Base-by-base conservation (phyloP, 1,139 yeast species). In the Blastobotrys petasosporus region DNA sequence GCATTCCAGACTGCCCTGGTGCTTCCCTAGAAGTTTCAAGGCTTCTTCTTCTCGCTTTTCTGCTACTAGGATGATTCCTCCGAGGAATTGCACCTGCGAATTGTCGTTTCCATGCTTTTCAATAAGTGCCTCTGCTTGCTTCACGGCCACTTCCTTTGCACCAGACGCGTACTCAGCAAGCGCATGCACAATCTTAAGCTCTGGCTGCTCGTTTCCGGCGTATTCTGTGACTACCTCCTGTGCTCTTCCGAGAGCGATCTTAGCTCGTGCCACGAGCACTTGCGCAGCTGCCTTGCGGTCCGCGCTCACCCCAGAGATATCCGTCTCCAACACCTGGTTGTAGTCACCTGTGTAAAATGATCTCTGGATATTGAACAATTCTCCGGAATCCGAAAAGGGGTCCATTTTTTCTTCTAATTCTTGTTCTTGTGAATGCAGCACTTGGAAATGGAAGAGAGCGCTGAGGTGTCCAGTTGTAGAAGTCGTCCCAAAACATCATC, bases 291-390 rank as follows among this genome's bases (percentile, higher is more conserved):
- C 43, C 34, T 47, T 51, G 44, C 56, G 53, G 13, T 56, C 55
- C 6, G 51, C 59, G 12, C 56, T 41, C 45, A 54, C 51, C 8
- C 49, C 45, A 20, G 59, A 50, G 20, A 60, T 54, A 41, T 63
- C 61, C 31, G 63, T 50, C 13, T 44, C 50, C 13, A 62, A 29
- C 10, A 68, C 73, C 36, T 62, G 58, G 38, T 54, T 53, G 51
- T 61, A 68, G 44, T 67, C 67, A 37, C 72, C 72, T 12, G 68
- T 58, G 52, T 69, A 68, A 54, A 65, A 69, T 23, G 69, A 68
- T 53, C 62, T 63, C 51, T 68, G 69, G 41, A 69, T 57, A 38
- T 62, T 53, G 48, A 61, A 65, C 25, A 65, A 54, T 47, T 64
- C 69, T 59, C 61, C 62, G 5, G 64, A 53, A 44, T 61, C 65